Conservation (phyloP, 2,329 filamentous ascomycete species). For the Metarhizium humberi region DNA sequence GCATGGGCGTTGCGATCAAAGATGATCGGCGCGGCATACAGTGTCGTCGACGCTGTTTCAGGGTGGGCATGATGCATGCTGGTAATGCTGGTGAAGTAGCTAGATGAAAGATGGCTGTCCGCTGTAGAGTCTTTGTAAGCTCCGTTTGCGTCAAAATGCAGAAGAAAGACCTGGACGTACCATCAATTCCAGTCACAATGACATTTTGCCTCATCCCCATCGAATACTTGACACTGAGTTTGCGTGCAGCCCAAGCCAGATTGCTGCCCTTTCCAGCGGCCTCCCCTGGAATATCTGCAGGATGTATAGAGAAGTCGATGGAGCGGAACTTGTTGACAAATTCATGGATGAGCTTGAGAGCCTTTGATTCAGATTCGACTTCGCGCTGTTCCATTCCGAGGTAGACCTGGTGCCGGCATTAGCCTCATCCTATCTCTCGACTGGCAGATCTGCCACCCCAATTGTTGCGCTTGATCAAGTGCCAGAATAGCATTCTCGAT, state of each 20-base stretch:
- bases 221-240: constrained; percentile 53
- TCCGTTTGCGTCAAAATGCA: no score
- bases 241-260: constrained; percentile 59
- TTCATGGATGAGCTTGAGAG: constrained; percentile 48
- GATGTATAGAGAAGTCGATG: constrained; percentile 60
- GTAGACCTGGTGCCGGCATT: constrained; percentile 45
- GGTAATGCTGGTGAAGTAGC: constrained; percentile 58
- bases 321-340: constrained; percentile 57
- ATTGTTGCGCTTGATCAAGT: no score
- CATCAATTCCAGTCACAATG: constrained; percentile 63
- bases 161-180: constrained; percentile 25
- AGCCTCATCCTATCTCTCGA: constrained; percentile 4
- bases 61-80: constrained; percentile 52
- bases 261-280: constrained; percentile 69
- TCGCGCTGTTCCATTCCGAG: constrained; percentile 67
- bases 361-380: constrained; percentile 50
- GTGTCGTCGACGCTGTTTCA: constrained; percentile 49
- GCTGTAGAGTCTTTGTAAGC: constrained; percentile 31
- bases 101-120: constrained; percentile 60
- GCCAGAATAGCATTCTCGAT: no score
- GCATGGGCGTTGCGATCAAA: constrained; percentile 65
- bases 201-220: constrained; percentile 47
- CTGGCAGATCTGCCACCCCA: no score
- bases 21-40: constrained; percentile 63
- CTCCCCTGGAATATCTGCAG: constrained; percentile 55